Percentiles rank a stretch among this genome's conserved stretches.
Conservation (phyloP, 2,329 filamentous ascomycete genomes). For the Fonsecaea erecta region DNA sequence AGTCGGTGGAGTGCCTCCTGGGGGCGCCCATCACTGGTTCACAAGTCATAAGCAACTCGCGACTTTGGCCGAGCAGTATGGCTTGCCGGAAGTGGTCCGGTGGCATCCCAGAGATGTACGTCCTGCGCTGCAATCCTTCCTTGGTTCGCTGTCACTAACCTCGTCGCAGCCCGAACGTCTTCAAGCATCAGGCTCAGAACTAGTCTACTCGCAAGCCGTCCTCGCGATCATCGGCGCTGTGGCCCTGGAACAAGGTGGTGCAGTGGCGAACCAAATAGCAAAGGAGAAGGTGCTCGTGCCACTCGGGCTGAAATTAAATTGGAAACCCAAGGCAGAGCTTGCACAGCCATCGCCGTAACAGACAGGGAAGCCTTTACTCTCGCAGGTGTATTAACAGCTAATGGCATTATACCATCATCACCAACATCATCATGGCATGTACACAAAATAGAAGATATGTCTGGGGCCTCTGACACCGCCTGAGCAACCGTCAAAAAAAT, state of each 20-base stretch:
- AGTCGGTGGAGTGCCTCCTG: constrained; percentile 74
- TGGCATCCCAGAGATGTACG: constrained; percentile 86
- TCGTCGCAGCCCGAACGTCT: constrained; percentile 61
- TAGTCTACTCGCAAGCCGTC: constrained; percentile 75
- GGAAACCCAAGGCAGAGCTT: constrained; percentile 34
- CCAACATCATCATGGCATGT: constrained; percentile 12
- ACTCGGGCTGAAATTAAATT: constrained; percentile 46
- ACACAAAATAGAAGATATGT: constrained; percentile 56
- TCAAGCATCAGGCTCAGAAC: constrained; percentile 70
- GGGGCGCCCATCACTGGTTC: constrained; percentile 63
- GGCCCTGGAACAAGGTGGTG: constrained; percentile 83
- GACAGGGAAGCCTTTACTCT: not conserved
- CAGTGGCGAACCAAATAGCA: constrained; percentile 73
- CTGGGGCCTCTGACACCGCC: constrained; percentile 83
- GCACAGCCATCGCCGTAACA: constrained; percentile 28
- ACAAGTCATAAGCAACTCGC: constrained; percentile 69
- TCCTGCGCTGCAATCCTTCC: not conserved
- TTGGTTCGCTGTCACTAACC: not conserved
- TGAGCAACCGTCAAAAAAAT: constrained; percentile 62
- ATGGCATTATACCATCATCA: constrained; percentile 5
- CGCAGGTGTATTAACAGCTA: constrained; percentile 20
- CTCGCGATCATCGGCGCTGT: constrained; percentile 88
- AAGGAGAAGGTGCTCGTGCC: constrained; percentile 73
- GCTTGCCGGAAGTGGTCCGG: constrained; percentile 74
- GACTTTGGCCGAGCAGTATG: constrained; percentile 69